Base-by-base conservation (phyloP, 257 asterid genomes). In the Scutellaria galericulata region DNA sequence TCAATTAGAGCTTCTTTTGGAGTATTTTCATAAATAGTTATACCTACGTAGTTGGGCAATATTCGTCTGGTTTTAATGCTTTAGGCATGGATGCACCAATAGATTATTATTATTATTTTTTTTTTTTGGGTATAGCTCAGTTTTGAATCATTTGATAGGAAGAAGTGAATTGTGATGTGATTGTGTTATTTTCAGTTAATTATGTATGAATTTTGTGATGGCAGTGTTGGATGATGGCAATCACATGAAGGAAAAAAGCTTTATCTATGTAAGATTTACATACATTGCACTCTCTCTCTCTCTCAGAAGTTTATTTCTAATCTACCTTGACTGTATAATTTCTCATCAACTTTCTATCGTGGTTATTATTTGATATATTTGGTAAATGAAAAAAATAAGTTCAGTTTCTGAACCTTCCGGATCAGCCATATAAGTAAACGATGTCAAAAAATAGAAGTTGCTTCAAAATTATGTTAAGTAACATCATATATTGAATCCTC, bases 181-280 rank as follows among this genome's bases (percentile, higher is more conserved):
- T 31, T 57, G 53, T 72, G 18, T 69, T 31, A 68, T 42, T 61
- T 56, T 15, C 68, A 52, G 57, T 44, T 15, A 45, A 35, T 47
- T 76, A 11, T 50, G 69, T 47, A 42, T 55, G 70, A 31, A 75
- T 80, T 72, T 37, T 62, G 76, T 74, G 61, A 60, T 77, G 77
- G 48, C 94, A 92, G 99, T 95, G 80, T 64, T 92, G 88, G 99
- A 91, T 68, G 96, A 91, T 12, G 86, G 93, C 70, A 90, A 80
- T 83, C 97, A 87, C 69, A 77, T 89, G 3, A 91, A 87, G 89
- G 99, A 95, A 22, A 90, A 92, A 82, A 83, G 99, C 83, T 92
- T 87, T 89, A 95, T 95, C 64, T 95, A 94, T 78, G 99, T 94
- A 81, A 87, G 92, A 84, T 67, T 64, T 68, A 24, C 57, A 71